Conservation (phyloP, 805 yeast genomes). For the Spathaspora hagerdaliae region DNA sequence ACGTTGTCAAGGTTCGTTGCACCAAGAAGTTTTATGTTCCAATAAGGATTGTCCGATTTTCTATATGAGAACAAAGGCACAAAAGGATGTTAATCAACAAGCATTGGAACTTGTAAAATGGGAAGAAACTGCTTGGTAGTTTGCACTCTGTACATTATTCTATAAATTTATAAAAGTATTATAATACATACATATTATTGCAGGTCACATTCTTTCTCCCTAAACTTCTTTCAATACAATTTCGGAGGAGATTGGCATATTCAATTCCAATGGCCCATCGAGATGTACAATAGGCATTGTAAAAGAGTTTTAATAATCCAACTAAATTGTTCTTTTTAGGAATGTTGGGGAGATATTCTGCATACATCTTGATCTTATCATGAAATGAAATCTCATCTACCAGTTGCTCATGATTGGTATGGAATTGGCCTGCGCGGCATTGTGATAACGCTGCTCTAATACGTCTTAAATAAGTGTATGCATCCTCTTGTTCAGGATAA, state of each 20-base stretch:
- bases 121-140: conserved; percentile 56
- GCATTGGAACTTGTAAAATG: conserved; percentile 59
- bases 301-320: conserved; percentile 50
- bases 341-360: conserved; percentile 35
- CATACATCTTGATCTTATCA: conserved; percentile 37
- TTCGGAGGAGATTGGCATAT: conserved; percentile 47
- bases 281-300: conserved; percentile 28
- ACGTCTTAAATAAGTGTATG: conserved; percentile 47
- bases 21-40: conserved; percentile 92
- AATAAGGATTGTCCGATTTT: conserved; percentile 97
- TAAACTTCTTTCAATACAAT: conserved; percentile 52
- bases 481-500: conserved; percentile 42
- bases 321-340: conserved; percentile 45
- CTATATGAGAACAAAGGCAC: conserved; percentile 89
- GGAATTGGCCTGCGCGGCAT: conserved; percentile 20
- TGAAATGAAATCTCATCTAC: conserved; percentile 21
- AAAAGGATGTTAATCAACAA: conserved; percentile 62
- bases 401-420: conserved; percentile 17
- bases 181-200: conserved; percentile 44
- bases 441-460: conserved; percentile 40
- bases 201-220: conserved; percentile 46
- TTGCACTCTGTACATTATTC: neutral
- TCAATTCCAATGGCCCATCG: conserved; percentile 59
- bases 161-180: neutral
- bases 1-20: conserved; percentile 92